Base-by-base conservation (phyloP, 202 grass and related monocot species). In the Cymbopogon flexuosus region DNA sequence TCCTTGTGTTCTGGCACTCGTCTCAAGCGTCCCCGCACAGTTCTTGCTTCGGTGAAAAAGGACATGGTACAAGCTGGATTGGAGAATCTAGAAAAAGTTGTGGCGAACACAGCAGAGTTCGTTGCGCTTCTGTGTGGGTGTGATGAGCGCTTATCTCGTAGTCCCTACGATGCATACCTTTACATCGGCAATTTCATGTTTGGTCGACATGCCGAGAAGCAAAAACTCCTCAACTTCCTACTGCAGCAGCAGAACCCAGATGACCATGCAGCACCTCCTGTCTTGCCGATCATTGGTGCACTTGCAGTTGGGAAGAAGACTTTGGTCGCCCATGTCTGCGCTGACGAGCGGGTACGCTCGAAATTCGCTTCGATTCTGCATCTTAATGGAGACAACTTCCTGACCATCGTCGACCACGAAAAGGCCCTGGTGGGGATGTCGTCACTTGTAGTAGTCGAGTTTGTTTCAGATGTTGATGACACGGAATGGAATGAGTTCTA, bases 31-130 rank as follows among this genome's bases (percentile, higher is more conserved):
- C 10, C 3, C 10, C 58, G 58, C 58, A 29, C 58, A 13, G 11
- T 29, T 29, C 10, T 61, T 61, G 10, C 10, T 27, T 13, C 23
- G 22, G 58, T 1, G 58, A 27, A 61, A 27, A 29, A 13, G 58
- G 23, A 27, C 58, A 61, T 24, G 57, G 22, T 24, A 16, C 54
- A 22, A 3, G 56, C 21, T 8, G 10, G 10, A 13, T 29, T 61
- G 58, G 58, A 29, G 10, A 21, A 76, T 2, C 16, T 86, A 6
- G 6, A 62, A 31, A 23, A 6, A 19, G 14, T 31, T 3, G 3
- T 86, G 22, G 79, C 40, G 1, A 68, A 70, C 6, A 81, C 47
- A 15, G 1, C 21, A 22, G 84, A 86, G 14, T 86, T 86, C 22
- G 40, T 70, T 2, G 12, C 75, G 8, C 52, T 86, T 42, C 6